Percentiles rank a stretch among this genome's conserved stretches.
Evolutionary conservation across 169 alveolate genomes (phyloP).

Genomic region (Toxoplasma gondii): DNA sequence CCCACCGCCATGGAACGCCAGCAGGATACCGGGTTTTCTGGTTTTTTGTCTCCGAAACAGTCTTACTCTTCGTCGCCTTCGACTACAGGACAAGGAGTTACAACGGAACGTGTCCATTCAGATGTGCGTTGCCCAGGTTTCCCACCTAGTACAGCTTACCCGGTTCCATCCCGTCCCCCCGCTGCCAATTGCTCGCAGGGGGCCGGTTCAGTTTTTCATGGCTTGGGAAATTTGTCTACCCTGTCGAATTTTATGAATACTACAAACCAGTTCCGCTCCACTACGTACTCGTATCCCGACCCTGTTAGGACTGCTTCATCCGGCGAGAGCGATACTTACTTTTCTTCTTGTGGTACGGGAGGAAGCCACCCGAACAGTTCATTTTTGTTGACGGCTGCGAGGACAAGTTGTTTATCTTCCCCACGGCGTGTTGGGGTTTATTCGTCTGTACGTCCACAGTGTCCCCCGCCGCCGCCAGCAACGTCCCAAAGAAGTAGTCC

Average conservation of each 20-base stretch:
- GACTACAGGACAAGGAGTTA: background rate
- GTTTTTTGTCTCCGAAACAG: background rate
- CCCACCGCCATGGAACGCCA: constrained; percentile 8
- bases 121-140: background rate
- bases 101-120: background rate
- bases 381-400: background rate
- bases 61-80: background rate
- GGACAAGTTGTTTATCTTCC: background rate
- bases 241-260: background rate
- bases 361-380: background rate
- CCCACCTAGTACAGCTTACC: background rate
- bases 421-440: background rate
- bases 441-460: background rate
- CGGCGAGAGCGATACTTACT: background rate
- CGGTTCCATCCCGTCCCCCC: background rate
- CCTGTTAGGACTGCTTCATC: background rate
- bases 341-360: background rate
- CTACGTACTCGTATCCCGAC: background rate
- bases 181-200: background rate
- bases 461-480: background rate
- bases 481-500: background rate
- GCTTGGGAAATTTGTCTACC: background rate
- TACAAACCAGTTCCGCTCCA: background rate
- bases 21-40: background rate
- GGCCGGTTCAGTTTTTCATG: background rate